Evolutionary conservation across 73 alveolate genomes (phyloP), one percentile per base, ranked within the genome.

Genomic region (Paramecium sonneborni): DNA sequence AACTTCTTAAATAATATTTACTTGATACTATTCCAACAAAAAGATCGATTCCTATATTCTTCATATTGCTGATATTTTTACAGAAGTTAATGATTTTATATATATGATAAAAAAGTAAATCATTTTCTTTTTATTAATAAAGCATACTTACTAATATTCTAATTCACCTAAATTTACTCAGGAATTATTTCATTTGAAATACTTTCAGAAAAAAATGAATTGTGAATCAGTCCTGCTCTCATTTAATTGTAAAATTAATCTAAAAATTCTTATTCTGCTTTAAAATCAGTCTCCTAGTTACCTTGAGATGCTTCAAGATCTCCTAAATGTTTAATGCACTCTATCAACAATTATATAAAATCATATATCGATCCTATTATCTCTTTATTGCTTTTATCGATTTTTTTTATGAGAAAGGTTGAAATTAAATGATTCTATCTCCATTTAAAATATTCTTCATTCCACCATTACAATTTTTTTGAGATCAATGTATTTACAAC

Each of bases 371-470:
- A 21, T 10, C 84, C 87, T 28, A 37, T 39, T 0, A 39, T 21
- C 46, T 62, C 84, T 20, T 62, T 62, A 32, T 26, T 62, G 18
- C 84, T 62, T 32, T 62, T 26, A 30, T 26, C 26, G 10, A 30
- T 12, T 23, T 62, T 62, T 62, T 62, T 32, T 1, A 62, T 62
- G 11, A 30, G 3, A 62, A 62, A 62, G 0, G 48, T 62, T 62
- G 84, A 62, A 62, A 32, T 24, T 21, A 79, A 37, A 41, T 79
- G 30, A 79, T 79, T 79, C 28, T 39, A 9, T 12, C 90, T 79
- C 90, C 90, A 79, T 79, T 34, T 24, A 46, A 79, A 79, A 23
- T 79, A 79, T 44, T 79, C 74, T 3, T 79, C 90, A 23, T 44
- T 46, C 90, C 90, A 79, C 90, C 90, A 79, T 41, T 24, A 11